Percentiles rank a stretch among this genome's conserved stretches.
phyloP scores from a whole-genome alignment of 768 basidiomycete species.

The Megacollybia marginata region DNA sequence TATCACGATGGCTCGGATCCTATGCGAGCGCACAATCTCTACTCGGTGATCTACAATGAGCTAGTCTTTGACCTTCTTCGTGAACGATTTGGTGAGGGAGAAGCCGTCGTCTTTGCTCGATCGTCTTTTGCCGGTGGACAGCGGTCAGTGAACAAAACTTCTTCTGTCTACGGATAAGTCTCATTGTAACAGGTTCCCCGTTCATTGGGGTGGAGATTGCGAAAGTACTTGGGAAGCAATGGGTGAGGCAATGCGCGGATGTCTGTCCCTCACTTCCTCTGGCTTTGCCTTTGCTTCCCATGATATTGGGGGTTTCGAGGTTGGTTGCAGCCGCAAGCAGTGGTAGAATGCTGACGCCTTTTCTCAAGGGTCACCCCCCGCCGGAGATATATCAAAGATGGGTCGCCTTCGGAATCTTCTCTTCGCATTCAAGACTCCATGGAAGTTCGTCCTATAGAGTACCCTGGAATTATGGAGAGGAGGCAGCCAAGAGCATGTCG shows the following conservation, averaged over 20 bases:
- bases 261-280: conserved; percentile 55
- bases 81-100: conserved; percentile 50
- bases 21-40: conserved; percentile 65
- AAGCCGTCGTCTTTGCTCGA: conserved; percentile 66
- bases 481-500: conserved; percentile 57
- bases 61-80: conserved; percentile 58
- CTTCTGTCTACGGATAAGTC: not conserved
- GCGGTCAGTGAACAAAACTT: conserved; percentile 25
- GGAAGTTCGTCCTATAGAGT: conserved; percentile 71
- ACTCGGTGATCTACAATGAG: conserved; percentile 63
- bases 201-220: conserved; percentile 71
- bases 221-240: conserved; percentile 75
- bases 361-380: conserved; percentile 49
- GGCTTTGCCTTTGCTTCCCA: conserved; percentile 70
- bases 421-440: conserved; percentile 68
- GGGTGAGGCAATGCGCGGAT: conserved; percentile 66
- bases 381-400: conserved; percentile 69
- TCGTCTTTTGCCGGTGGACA: conserved; percentile 67
- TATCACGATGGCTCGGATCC: conserved; percentile 67
- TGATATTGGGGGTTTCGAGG: conserved; percentile 76
- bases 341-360: not conserved
- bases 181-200: conserved; percentile 24
- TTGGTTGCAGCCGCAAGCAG: conserved; percentile 10
- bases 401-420: conserved; percentile 73
- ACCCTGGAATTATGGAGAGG: conserved; percentile 71